Evolutionary conservation across 2,329 filamentous ascomycete species (phyloP), one percentile per base, ranked within the genome.

Genomic region (Cadophora gregata): DNA sequence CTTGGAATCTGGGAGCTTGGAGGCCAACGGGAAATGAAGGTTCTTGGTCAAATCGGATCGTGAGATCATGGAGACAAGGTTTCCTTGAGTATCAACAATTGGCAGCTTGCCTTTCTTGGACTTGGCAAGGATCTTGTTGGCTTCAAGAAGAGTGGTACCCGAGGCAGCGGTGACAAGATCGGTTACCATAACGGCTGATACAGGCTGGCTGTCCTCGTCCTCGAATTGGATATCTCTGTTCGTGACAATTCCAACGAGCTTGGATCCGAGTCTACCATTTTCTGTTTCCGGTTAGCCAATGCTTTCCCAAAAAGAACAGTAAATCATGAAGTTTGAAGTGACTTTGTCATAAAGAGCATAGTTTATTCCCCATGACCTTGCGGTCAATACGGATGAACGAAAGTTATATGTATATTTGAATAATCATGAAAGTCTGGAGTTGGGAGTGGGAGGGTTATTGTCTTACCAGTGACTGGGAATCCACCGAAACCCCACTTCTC

Each of bases 341-440:
- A 66, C 62, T 69, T 67, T 70, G 73, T 83, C 80, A 84, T 81
- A 80, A 80, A 81, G 79, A 79, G 76, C 76, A 79, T 81, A 82
- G 78, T 73, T 82, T 81, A 85, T 81, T 97, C 93, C 93, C 87
- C 93, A 97, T 84, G 86, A 93, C 92, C 87, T 86, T 89, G 83
- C 86, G 86, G 90, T 92, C 91, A 88, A 90, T 96, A 86, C 93
- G 93, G 96, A 95, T 95, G 96, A 99, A 99, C 96, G 96, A 99
- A 99, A 99, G 96, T 98, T 98, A 97, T 91, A 83, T 83, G 82
- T 84, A 86, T 85, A 84, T 85, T 84, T 88, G 85, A 87, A 85
- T 93, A 96, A 97, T 97, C 92, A 93, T 84, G 81, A 78, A 74
- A 82, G 82, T 78, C 64, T 55, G 21, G 29, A n/a, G 14, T 21